Evolutionary conservation across 352 stramenopile species (phyloP), one percentile per base, ranked within the genome.

Genomic region (Phytophthora litchii): DNA sequence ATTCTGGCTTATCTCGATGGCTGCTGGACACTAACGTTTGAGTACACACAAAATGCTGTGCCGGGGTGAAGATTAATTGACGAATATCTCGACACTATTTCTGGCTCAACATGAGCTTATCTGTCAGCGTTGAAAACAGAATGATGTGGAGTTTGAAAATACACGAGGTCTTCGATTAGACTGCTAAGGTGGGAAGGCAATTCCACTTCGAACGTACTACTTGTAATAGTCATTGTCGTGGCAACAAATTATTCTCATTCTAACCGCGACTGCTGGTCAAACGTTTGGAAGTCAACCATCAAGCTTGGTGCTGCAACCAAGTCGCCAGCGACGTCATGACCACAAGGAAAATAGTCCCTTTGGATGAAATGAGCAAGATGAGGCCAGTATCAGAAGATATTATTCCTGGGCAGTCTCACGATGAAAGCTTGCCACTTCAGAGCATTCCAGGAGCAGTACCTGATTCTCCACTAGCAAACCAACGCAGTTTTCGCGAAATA

Each of bases 1-100:
- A 68, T 64, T 6, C 23, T 72, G 37, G 58, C 64, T 14, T 64
- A 64, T 46, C 31, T 72, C 14, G 58, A 72, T 36, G 64, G 35
- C 7, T 25, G 41, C 19, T 67, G 56, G 63, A 54, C 25, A 20
- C 63, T 40, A 37, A 35, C 10, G 19, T 10, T 4, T 42, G 35
- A 58, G 29, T 14, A 16, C 8, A 53, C 1, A 55, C 23, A 27
- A 27, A 27, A 27, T 27, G 5, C 23, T 27, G 23, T 27, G 23
- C 23, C 23, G 5, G 23, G 23, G 23, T 27, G 23, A 27, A 27
- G 23, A 27, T 27, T 5, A 27, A 27, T 27, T 27, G 23, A 27
- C 23, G 23, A 27, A 27, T 5, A 5, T 27, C 23, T 5, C 23
- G 23, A 27, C 5, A 27, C 23, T 27, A 27, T 27, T 27, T 27